Evolutionary conservation across 306 rosid genomes (phyloP).

Genomic region (Sechiopsis laciniata): DNA sequence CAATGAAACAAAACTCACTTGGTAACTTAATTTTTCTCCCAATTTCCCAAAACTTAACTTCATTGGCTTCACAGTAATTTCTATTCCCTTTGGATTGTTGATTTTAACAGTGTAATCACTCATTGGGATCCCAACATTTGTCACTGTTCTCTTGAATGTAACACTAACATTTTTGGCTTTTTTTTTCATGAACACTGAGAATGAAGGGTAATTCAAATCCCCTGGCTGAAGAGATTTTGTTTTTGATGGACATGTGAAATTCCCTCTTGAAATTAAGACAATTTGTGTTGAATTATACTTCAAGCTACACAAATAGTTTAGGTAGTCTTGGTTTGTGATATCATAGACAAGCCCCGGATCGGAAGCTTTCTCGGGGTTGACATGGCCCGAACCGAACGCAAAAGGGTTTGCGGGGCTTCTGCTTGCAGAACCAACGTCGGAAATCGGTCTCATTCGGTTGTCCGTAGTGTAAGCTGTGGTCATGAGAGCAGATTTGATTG

Average conservation of each 20-base stretch:
- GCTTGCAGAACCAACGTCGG: slow-evolving; percentile 30
- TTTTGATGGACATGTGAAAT: slow-evolving; percentile 33
- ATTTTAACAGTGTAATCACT: slow-evolving; percentile 47
- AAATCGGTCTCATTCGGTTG: slow-evolving; percentile 41
- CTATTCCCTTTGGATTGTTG: slow-evolving; percentile 42
- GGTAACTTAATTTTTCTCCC: slow-evolving; percentile 50
- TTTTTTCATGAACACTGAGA: slow-evolving; percentile 36
- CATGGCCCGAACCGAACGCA: slow-evolving; percentile 66
- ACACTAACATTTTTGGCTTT: slow-evolving; percentile 24
- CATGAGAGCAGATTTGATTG: slow-evolving; percentile 67
- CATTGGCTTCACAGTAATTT: slow-evolving; percentile 39
- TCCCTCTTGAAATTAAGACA: slow-evolving; percentile 38
- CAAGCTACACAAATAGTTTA: slow-evolving; percentile 49
- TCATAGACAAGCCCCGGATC: slow-evolving; percentile 67
- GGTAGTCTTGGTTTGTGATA: slow-evolving; percentile 39
- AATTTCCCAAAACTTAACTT: slow-evolving; percentile 34
- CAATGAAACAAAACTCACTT: slow-evolving; percentile 36
- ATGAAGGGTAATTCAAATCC: slow-evolving; percentile 68
- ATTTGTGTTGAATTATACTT: slow-evolving; percentile 52
- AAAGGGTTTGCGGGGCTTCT: slow-evolving; percentile 45
- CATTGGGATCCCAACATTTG: slow-evolving; percentile 46
- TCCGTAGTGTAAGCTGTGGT: slow-evolving; percentile 54
- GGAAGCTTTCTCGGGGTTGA: slow-evolving; percentile 55
- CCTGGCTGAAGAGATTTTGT: slow-evolving; percentile 30
- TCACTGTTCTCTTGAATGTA: slow-evolving; percentile 48